Evolutionary conservation across 371 early-diverging fungal species (phyloP).

Genomic region (Capillidium heterosporum): DNA sequence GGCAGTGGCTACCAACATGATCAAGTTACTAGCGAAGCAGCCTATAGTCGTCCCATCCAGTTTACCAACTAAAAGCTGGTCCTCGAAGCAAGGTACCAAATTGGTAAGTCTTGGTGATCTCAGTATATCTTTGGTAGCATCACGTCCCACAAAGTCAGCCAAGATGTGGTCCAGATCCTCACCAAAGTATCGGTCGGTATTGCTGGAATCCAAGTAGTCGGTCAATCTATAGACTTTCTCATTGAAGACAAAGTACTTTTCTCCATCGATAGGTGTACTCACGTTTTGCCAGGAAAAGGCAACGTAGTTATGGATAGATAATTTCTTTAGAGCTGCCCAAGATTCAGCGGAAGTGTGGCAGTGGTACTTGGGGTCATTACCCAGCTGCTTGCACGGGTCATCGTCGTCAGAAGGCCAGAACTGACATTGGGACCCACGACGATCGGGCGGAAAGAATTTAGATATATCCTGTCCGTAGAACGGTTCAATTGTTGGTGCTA

Average conservation of each 20-base stretch:
- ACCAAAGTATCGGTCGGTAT: slow-evolving; percentile 6
- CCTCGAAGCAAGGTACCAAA: slow-evolving; percentile 24
- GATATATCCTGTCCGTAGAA: slow-evolving; percentile 15
- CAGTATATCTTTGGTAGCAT: slow-evolving; percentile 15
- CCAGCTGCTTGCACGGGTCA: slow-evolving; percentile 7
- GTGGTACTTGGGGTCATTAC: slow-evolving; percentile 7
- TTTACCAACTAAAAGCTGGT: slow-evolving; percentile 36
- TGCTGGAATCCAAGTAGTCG: slow-evolving; percentile 9
- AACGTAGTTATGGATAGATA: slow-evolving; percentile 6
- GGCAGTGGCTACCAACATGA: slow-evolving; percentile 18
- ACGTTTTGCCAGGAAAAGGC: slow-evolving; percentile 12
- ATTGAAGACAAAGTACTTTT: slow-evolving; percentile 14
- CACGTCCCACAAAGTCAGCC: slow-evolving; percentile 12
- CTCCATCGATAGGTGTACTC: background rate
- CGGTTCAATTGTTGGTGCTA: slow-evolving; percentile 8
- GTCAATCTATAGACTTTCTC: slow-evolving; percentile 16
- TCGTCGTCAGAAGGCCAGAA: slow-evolving; percentile 9
- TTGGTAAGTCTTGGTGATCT: slow-evolving; percentile 8
- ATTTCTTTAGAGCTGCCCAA: background rate
- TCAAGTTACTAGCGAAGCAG: slow-evolving; percentile 34
- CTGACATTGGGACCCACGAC: slow-evolving; percentile 7
- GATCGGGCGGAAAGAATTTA: slow-evolving; percentile 12
- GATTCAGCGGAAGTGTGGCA: slow-evolving; percentile 10
- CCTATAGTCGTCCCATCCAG: slow-evolving; percentile 48
- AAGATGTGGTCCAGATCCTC: slow-evolving; percentile 13